Conservation (phyloP, 768 basidiomycete genomes). For the Boletellus ananas region DNA sequence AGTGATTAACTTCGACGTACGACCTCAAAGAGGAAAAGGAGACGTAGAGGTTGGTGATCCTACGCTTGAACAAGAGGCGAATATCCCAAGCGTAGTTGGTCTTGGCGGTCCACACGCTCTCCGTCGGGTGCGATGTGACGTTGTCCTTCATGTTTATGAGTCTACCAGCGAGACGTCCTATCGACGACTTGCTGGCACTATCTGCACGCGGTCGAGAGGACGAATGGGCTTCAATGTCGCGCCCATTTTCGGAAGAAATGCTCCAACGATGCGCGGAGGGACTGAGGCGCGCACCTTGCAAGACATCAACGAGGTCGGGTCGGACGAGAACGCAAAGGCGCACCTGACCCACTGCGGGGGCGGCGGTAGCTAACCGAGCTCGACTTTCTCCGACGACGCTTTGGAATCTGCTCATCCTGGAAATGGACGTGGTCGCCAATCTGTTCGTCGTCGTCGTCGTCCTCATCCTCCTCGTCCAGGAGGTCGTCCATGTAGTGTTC, state of each 20-base stretch:
- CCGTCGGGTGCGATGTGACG: constrained; percentile 38
- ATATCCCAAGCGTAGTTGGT: constrained; percentile 82
- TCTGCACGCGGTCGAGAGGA: constrained; percentile 22
- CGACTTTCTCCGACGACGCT: constrained; percentile 36
- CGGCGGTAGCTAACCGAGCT: constrained; percentile 24
- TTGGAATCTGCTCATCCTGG: constrained; percentile 26
- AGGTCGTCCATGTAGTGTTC: constrained; percentile 49
- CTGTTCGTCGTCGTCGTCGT: constrained; percentile 55
- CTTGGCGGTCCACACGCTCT: constrained; percentile 73
- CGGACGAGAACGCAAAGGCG: background rate
- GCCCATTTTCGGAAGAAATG: constrained; percentile 46
- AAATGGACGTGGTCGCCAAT: constrained; percentile 20
- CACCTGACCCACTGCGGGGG: constrained; percentile 24
- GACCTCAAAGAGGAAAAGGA: constrained; percentile 72
- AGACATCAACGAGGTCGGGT: background rate
- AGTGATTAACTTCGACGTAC: constrained; percentile 88
- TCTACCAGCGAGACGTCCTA: constrained; percentile 42
- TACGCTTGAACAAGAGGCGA: constrained; percentile 82
- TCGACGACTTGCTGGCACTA: constrained; percentile 33
- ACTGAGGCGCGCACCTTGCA: constrained; percentile 10
- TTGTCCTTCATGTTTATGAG: constrained; percentile 52
- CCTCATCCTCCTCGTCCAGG: constrained; percentile 53
- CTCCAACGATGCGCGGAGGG: constrained; percentile 32
- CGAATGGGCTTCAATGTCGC: constrained; percentile 31
- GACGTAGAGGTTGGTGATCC: constrained; percentile 80